A percentile compares a stretch with the other conserved stretches of the same genome.
These are phyloP conservation scores for Hypericum androsaemum DNA, from an alignment of 345 rosid genomes.

Conservation along the genomic window DNA sequence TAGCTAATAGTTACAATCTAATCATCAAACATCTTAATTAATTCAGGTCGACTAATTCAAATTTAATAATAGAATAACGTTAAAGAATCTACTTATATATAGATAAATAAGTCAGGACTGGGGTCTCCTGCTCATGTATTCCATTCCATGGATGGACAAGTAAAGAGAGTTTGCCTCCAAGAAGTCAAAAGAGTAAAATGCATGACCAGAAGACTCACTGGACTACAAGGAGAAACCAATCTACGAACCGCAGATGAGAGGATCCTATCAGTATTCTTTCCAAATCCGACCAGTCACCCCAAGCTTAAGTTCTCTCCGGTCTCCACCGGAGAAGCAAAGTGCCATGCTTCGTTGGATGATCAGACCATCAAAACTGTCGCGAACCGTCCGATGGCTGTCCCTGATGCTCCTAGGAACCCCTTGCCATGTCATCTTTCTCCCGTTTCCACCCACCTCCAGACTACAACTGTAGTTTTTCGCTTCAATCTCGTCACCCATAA, in stretches of 20 bases:
- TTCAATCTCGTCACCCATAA: constrained; percentile 71
- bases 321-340: constrained; percentile 73
- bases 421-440: constrained; percentile 69
- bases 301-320: constrained; percentile 65
- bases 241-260: constrained; percentile 7
- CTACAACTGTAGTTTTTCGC: constrained; percentile 71
- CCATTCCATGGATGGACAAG: constrained; percentile 26
- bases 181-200: constrained; percentile 14
- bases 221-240: constrained; percentile 5
- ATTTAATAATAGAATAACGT: too few species aligned
- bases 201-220: constrained; percentile 23
- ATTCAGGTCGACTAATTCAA: too few species aligned
- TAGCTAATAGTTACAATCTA: too few species aligned
- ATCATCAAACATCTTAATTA: too few species aligned
- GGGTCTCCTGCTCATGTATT: constrained; percentile 29
- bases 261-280: constrained; percentile 53
- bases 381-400: constrained; percentile 70
- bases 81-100: constrained; percentile 2
- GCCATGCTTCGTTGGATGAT: constrained; percentile 76
- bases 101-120: constrained; percentile 7
- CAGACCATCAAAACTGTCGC: constrained; percentile 74
- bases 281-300: constrained; percentile 77
- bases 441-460: constrained; percentile 80
- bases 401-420: constrained; percentile 76
- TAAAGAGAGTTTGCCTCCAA: constrained; percentile 49